Evolutionary conservation across 2,329 filamentous ascomycete species (phyloP).

Genomic region (Bipolaris zeicola): DNA sequence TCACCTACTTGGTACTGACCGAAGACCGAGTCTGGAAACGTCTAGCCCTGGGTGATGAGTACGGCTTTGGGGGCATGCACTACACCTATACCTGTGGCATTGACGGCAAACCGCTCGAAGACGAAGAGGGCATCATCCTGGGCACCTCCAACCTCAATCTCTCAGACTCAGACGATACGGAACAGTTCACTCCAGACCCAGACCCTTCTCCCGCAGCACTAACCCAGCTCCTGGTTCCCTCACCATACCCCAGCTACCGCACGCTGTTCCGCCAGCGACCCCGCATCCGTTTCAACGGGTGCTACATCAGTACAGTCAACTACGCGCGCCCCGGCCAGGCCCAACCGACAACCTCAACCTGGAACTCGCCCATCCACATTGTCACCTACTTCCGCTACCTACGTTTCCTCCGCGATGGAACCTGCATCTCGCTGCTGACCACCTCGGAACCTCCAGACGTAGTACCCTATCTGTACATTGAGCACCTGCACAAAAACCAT

Average conservation of each 20-base stretch:
- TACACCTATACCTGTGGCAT: slow-evolving; percentile 73
- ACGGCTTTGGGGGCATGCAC: slow-evolving; percentile 83
- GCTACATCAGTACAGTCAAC: slow-evolving; percentile 96
- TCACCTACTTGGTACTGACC: slow-evolving; percentile 82
- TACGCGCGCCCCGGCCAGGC: slow-evolving; percentile 84
- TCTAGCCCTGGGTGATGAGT: slow-evolving; percentile 70
- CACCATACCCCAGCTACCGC: slow-evolving; percentile 54
- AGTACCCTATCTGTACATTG: slow-evolving; percentile 79
- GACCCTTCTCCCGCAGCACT: slow-evolving; percentile 23
- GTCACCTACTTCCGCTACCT: slow-evolving; percentile 98
- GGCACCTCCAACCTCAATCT: slow-evolving; percentile 24
- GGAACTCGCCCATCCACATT: slow-evolving; percentile 84
- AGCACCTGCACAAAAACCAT: slow-evolving; percentile 62
- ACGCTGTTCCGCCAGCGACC: slow-evolving; percentile 81
- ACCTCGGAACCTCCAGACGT: slow-evolving; percentile 84
- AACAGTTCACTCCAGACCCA: slow-evolving; percentile 8
- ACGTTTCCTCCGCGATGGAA: slow-evolving; percentile 90
- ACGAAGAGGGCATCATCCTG: slow-evolving; percentile 41
- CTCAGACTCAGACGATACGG: slow-evolving; percentile 19
- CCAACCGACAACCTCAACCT: slow-evolving; percentile 72
- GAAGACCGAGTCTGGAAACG: slow-evolving; percentile 88
- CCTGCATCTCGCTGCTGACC: slow-evolving; percentile 77
- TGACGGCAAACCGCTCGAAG: slow-evolving; percentile 53
- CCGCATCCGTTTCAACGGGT: slow-evolving; percentile 89
- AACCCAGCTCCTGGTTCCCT: slow-evolving; percentile 44